These are phyloP conservation scores for Dioscorea cayenensis DNA, from an alignment of 116 monocot species.

Conservation along the genomic window DNA sequence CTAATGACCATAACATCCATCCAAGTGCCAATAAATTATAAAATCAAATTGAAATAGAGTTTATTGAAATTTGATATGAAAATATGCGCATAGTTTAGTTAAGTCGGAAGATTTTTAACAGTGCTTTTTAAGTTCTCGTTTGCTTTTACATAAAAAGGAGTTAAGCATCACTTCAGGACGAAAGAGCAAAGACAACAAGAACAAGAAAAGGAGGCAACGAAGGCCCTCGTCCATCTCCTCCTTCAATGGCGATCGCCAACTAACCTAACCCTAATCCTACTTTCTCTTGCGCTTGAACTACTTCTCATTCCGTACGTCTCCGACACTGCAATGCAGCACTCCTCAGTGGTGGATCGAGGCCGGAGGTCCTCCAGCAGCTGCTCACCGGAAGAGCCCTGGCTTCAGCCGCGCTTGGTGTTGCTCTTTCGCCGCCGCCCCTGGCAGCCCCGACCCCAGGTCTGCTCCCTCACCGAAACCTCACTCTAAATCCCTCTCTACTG, in stretches of 20 bases:
- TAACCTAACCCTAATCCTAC: not conserved
- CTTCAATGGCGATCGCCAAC: not conserved
- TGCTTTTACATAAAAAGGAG: too few relatives aligned
- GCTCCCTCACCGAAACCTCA: constrained; percentile 9
- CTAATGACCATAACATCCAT: too few relatives aligned
- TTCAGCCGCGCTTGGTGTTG: constrained; percentile 70
- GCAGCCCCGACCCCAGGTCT: constrained; percentile 47
- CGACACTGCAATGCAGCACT: not conserved
- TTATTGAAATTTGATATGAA: too few relatives aligned
- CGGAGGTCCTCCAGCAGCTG: constrained; percentile 4
- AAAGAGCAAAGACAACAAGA: too few relatives aligned
- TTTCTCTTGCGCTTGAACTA: not conserved
- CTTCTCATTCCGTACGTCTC: not conserved
- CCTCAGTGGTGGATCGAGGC: constrained; percentile 4
- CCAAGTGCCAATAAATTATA: too few relatives aligned
- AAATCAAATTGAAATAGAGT: too few relatives aligned
- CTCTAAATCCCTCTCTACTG: constrained; percentile 19
- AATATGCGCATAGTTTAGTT: too few relatives aligned
- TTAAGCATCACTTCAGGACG: too few relatives aligned
- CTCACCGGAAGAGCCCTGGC: constrained; percentile 8
- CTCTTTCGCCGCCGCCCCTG: constrained; percentile 47
- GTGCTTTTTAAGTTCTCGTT: too few relatives aligned
- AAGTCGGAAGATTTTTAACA: too few relatives aligned
- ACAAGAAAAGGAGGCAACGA: too few relatives aligned
- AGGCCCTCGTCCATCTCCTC: too few relatives aligned